These are phyloP conservation scores for Boletus bicolor DNA, from an alignment of 768 basidiomycete species.

Conservation along the genomic window DNA sequence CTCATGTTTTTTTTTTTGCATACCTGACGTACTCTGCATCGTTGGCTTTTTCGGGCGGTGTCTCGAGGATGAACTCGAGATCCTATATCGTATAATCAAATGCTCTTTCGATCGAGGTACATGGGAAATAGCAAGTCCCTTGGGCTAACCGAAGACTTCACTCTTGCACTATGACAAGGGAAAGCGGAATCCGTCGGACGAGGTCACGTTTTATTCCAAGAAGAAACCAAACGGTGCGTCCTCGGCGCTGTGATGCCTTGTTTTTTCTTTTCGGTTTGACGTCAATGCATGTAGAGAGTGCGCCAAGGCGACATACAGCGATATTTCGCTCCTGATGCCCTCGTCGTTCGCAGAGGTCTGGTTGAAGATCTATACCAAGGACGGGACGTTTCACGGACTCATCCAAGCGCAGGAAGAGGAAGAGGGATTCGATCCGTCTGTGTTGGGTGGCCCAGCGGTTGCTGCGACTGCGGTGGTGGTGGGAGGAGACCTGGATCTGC, in stretches of 20 bases:
- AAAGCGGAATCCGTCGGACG: slow-evolving; percentile 63
- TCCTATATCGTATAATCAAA: no score
- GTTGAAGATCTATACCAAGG: no score
- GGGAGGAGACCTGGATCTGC: background rate
- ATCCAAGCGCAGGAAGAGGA: slow-evolving; percentile 43
- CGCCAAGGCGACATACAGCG: slow-evolving; percentile 45
- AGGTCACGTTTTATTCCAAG: slow-evolving; percentile 74
- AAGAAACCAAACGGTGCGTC: slow-evolving; percentile 51
- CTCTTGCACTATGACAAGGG: slow-evolving; percentile 78
- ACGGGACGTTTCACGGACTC: slow-evolving; percentile 46
- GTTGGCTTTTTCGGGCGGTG: no score
- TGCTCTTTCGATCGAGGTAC: no score
- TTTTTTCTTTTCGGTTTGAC: background rate
- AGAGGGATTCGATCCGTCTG: slow-evolving; percentile 12
- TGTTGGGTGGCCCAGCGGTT: background rate
- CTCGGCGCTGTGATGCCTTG: background rate
- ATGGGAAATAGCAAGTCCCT: no score
- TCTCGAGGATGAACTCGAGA: no score
- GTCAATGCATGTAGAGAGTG: slow-evolving; percentile 34
- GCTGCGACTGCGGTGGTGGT: background rate
- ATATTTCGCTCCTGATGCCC: slow-evolving; percentile 56
- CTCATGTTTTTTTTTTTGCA: no score
- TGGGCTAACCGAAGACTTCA: no score
- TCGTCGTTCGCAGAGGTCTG: no score
- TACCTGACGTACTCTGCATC: no score